phyloP scores from a whole-genome alignment of 257 asterid species.

The Przewalskia tangutica region DNA sequence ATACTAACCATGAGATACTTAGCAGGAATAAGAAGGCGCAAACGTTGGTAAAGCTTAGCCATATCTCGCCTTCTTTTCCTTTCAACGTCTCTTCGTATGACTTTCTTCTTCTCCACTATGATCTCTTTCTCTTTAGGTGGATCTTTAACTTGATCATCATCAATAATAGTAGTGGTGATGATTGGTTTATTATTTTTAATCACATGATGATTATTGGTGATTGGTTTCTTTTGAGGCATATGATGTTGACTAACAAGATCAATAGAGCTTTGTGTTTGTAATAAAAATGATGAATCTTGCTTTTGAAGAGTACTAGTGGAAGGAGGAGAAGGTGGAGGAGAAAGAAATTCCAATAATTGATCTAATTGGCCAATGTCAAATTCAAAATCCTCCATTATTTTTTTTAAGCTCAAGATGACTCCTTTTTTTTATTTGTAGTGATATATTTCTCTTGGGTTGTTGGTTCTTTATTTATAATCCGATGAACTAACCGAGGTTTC shows the following conservation, averaged over 20 bases:
- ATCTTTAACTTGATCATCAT: not conserved
- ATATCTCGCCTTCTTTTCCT: slow-evolving; percentile 5
- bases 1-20: slow-evolving; percentile 6
- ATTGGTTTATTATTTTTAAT: too few relatives aligned
- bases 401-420: not conserved
- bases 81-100: slow-evolving; percentile 2
- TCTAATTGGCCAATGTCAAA: not conserved
- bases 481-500: not conserved
- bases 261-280: not conserved
- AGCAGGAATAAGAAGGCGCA: slow-evolving; percentile 4
- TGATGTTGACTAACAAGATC: not conserved
- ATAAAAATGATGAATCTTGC: not conserved
- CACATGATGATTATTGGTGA: too few relatives aligned
- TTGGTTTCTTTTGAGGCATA: too few relatives aligned
- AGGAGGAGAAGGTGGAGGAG: not conserved
- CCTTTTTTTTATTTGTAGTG: not conserved
- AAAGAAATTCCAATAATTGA: not conserved
- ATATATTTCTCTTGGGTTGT: not conserved
- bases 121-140: not conserved
- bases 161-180: not conserved
- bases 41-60: slow-evolving; percentile 4
- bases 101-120: not conserved
- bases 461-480: not conserved
- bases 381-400: not conserved
- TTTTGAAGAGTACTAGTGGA: not conserved